phyloP scores from a whole-genome alignment of 1,139 yeast species.

The Yamadazyma friedrichii region DNA sequence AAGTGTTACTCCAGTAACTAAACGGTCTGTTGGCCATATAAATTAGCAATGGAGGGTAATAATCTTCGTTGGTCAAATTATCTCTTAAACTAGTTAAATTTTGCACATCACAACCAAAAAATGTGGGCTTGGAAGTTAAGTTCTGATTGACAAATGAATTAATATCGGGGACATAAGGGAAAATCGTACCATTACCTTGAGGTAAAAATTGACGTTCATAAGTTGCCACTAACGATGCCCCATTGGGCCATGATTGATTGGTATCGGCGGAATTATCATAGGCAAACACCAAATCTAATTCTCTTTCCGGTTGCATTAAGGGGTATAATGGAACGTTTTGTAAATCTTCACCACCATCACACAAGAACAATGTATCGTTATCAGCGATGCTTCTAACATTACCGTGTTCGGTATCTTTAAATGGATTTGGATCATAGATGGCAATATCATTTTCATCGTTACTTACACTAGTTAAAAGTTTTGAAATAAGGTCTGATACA shows the following conservation, averaged over 20 bases:
- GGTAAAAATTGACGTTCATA: slow-evolving; percentile 66
- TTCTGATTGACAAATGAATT: slow-evolving; percentile 61
- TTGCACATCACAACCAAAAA: slow-evolving; percentile 80
- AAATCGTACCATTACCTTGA: slow-evolving; percentile 64
- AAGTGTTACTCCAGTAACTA: slow-evolving; percentile 63
- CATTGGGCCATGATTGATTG: slow-evolving; percentile 41
- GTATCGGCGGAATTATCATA: slow-evolving; percentile 52
- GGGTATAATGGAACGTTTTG: slow-evolving; percentile 43
- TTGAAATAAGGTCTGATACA: slow-evolving; percentile 39
- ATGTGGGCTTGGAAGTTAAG: slow-evolving; percentile 66
- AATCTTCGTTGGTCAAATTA: slow-evolving; percentile 20
- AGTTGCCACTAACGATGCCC: slow-evolving; percentile 41
- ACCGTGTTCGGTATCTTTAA: slow-evolving; percentile 47
- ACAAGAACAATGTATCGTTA: slow-evolving; percentile 36
- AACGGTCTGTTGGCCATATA: slow-evolving; percentile 80
- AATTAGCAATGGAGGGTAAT: slow-evolving; percentile 70
- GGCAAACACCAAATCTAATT: slow-evolving; percentile 44
- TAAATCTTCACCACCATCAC: slow-evolving; percentile 47
- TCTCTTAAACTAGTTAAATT: slow-evolving; percentile 55
- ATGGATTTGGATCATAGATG: slow-evolving; percentile 53
- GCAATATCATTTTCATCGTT: slow-evolving; percentile 43
- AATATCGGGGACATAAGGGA: slow-evolving; percentile 85
- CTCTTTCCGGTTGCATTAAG: slow-evolving; percentile 37
- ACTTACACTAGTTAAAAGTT: slow-evolving; percentile 47
- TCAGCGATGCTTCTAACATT: slow-evolving; percentile 23